Conservation (phyloP, 164 flowering plant genomes). For the Warburgia ugandensis region DNA sequence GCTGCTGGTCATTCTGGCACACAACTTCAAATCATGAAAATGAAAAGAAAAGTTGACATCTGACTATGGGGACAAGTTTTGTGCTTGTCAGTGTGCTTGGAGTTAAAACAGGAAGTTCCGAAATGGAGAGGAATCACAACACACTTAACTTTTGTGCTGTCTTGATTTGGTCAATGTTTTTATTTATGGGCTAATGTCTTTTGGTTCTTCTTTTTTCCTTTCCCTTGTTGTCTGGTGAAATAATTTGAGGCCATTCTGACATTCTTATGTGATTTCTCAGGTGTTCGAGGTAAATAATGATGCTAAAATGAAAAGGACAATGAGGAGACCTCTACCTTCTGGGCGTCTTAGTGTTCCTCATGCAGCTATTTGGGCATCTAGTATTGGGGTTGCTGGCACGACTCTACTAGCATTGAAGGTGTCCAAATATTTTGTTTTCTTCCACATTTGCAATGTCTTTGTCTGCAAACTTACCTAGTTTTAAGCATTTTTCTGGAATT, state of each 20-base stretch:
- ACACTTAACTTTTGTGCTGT: too few species aligned
- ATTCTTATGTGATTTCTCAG: conserved; percentile 21
- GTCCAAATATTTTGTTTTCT: conserved; percentile 10
- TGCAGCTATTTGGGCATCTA: conserved; percentile 77
- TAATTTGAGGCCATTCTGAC: not conserved
- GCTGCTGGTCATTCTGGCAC: too few species aligned
- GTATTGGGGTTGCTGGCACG: conserved; percentile 73
- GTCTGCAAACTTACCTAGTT: not conserved
- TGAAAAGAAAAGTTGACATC: too few species aligned
- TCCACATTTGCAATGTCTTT: not conserved
- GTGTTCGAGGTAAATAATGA: conserved; percentile 83
- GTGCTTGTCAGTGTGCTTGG: too few species aligned
- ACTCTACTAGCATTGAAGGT: conserved; percentile 80
- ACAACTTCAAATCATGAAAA: too few species aligned
- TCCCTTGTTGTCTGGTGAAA: too few species aligned
- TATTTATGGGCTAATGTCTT: too few species aligned
- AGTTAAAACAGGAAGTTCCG: too few species aligned
- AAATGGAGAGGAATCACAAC: too few species aligned
- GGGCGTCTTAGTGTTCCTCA: conserved; percentile 68
- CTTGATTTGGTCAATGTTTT: too few species aligned
- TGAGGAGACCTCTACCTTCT: conserved; percentile 83
- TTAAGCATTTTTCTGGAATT: not conserved
- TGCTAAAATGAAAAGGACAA: conserved; percentile 93
- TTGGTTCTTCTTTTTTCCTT: too few species aligned
- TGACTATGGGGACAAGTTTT: too few species aligned